These are phyloP conservation scores for Metschnikowia arizonensis DNA, from an alignment of 805 yeast species.

Conservation along the genomic window DNA sequence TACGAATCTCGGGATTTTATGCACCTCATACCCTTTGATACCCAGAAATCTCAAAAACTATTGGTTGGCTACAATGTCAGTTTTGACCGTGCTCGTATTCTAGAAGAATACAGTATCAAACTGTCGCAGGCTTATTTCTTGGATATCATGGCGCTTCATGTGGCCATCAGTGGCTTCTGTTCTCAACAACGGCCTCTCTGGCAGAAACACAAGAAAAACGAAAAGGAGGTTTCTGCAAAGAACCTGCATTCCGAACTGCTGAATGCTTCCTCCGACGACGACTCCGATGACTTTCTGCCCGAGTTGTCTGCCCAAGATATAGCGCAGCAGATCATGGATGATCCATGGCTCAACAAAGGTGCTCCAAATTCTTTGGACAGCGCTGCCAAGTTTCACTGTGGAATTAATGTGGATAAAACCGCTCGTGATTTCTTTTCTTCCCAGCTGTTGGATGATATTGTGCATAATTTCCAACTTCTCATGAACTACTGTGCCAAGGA, in stretches of 20 bases:
- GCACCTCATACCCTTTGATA: slow-evolving; percentile 76
- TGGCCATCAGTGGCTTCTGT: slow-evolving; percentile 88
- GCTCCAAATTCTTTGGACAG: slow-evolving; percentile 75
- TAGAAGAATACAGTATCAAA: slow-evolving; percentile 73
- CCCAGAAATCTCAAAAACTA: slow-evolving; percentile 45
- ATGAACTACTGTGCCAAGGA: slow-evolving; percentile 84
- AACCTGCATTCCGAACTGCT: slow-evolving; percentile 21
- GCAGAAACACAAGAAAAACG: slow-evolving; percentile 51
- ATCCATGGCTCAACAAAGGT: slow-evolving; percentile 83
- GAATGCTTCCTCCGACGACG: not conserved
- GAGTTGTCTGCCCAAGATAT: slow-evolving; percentile 22
- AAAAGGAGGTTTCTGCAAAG: slow-evolving; percentile 16
- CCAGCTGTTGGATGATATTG: slow-evolving; percentile 49
- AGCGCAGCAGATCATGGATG: slow-evolving; percentile 41
- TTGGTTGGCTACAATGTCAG: slow-evolving; percentile 89
- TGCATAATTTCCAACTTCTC: slow-evolving; percentile 53
- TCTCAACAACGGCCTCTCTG: slow-evolving; percentile 84
- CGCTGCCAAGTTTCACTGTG: slow-evolving; percentile 77
- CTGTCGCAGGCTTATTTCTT: slow-evolving; percentile 71
- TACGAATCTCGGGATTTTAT: slow-evolving; percentile 38
- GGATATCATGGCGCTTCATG: slow-evolving; percentile 91
- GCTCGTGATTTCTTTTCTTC: slow-evolving; percentile 62
- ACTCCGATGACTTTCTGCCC: slow-evolving; percentile 2
- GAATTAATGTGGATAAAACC: slow-evolving; percentile 59
- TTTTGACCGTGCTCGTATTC: slow-evolving; percentile 81